Evolutionary conservation across 495 filamentous ascomycete genomes (phyloP).

Genomic region (Neurospora sp.): DNA sequence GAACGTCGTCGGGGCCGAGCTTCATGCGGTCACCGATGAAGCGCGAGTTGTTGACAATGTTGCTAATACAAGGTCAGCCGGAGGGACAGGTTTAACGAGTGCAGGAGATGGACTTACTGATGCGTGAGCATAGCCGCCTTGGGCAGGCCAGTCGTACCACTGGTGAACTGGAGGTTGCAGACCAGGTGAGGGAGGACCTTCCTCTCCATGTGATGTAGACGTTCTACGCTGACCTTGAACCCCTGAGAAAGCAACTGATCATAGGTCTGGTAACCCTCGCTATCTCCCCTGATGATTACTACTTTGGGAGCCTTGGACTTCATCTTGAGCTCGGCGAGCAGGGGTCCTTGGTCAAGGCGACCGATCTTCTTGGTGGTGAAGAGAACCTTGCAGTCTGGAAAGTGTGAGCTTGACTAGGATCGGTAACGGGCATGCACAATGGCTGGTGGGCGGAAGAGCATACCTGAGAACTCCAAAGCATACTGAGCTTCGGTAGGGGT

Average conservation of each 20-base stretch:
- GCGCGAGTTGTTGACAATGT: slow-evolving; percentile 59
- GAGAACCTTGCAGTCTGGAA: slow-evolving; percentile 45
- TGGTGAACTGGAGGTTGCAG: slow-evolving; percentile 63
- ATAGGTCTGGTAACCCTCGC: slow-evolving; percentile 43
- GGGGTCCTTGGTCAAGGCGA: slow-evolving; percentile 41
- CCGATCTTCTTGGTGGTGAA: slow-evolving; percentile 57
- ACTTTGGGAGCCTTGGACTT: slow-evolving; percentile 32
- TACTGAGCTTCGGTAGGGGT: slow-evolving; percentile 53
- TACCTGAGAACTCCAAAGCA: slow-evolving; percentile 55
- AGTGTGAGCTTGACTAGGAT: slow-evolving; percentile 1
- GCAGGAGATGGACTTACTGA: slow-evolving; percentile 33
- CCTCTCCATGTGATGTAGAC: slow-evolving; percentile 24
- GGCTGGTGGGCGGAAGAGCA: slow-evolving; percentile 4
- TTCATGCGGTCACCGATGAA: slow-evolving; percentile 63
- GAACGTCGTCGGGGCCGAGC: slow-evolving; percentile 48
- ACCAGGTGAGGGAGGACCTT: slow-evolving; percentile 50
- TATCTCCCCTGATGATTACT: slow-evolving; percentile 44
- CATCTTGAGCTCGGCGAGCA: slow-evolving; percentile 41
- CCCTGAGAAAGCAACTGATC: slow-evolving; percentile 37
- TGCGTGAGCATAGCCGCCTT: slow-evolving; percentile 72
- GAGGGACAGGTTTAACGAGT: background rate
- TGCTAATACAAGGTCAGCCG: slow-evolving; percentile 30
- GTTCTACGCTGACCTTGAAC: slow-evolving; percentile 24
- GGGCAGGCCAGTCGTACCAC: slow-evolving; percentile 59
- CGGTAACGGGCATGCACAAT: background rate